Percentiles rank a stretch among this genome's conserved stretches.
These are phyloP conservation scores for Neurospora hispaniola DNA, from an alignment of 495 filamentous ascomycete genomes.

Conservation along the genomic window DNA sequence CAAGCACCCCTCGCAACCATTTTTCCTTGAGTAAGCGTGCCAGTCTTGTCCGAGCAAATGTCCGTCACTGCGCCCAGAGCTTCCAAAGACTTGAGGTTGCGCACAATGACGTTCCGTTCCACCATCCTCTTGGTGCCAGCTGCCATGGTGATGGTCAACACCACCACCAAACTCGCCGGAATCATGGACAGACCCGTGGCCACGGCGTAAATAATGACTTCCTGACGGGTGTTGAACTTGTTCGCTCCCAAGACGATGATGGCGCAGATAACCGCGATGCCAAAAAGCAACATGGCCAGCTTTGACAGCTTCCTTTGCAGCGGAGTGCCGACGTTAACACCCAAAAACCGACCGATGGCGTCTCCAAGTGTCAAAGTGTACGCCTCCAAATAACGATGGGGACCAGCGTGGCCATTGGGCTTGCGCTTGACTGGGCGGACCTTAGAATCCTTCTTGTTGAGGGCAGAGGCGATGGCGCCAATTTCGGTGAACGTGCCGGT, in stretches of 20 bases:
- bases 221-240: conserved; percentile 55
- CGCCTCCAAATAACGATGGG: conserved; percentile 59
- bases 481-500: conserved; percentile 73
- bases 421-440: conserved; percentile 49
- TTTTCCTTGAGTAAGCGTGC: conserved; percentile 64
- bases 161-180: conserved; percentile 56
- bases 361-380: conserved; percentile 56
- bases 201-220: conserved; percentile 77
- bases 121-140: conserved; percentile 72
- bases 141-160: conserved; percentile 66
- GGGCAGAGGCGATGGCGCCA: conserved; percentile 63
- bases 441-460: conserved; percentile 45
- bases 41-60: conserved; percentile 82
- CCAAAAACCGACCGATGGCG: conserved; percentile 58
- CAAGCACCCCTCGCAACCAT: conserved; percentile 72
- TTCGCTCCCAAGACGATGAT: conserved; percentile 75
- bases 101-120: conserved; percentile 66
- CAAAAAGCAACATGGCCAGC: conserved; percentile 65
- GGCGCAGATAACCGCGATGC: conserved; percentile 60
- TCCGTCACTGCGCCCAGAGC: conserved; percentile 77
- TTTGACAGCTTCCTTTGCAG: conserved; percentile 69
- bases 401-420: conserved; percentile 45
- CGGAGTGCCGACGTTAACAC: conserved; percentile 65
- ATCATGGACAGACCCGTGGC: conserved; percentile 62
- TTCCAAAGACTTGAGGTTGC: conserved; percentile 61